A percentile compares a stretch with the other conserved stretches of the same genome.
These are phyloP conservation scores for Eucalyptus caleyi DNA, from an alignment of 345 rosid species.

Conservation along the genomic window DNA sequence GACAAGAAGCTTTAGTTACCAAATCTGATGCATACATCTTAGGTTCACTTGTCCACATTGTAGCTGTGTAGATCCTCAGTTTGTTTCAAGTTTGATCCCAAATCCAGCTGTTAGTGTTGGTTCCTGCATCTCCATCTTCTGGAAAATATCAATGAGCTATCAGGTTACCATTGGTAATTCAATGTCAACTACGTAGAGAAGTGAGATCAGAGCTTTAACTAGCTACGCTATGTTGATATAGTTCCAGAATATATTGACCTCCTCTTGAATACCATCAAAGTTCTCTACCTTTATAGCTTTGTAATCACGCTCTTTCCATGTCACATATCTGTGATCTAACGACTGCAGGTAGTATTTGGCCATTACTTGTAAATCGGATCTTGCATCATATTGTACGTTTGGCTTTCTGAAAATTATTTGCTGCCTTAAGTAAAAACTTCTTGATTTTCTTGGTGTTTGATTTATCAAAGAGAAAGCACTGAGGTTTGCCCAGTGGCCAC, in stretches of 20 bases:
- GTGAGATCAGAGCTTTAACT: not conserved
- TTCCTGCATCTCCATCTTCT: not conserved
- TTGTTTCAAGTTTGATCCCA: not conserved
- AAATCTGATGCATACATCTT: not conserved
- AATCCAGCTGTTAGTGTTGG: not conserved
- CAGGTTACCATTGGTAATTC: not conserved
- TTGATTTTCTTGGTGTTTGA: not conserved
- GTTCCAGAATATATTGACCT: not conserved
- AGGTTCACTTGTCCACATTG: not conserved
- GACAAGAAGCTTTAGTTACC: not conserved
- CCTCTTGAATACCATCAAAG: not conserved
- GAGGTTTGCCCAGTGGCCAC: too few species aligned
- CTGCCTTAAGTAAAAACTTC: not conserved
- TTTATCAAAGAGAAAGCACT: not conserved
- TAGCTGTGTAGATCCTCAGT: not conserved
- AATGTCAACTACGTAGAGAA: not conserved
- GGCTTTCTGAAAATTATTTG: not conserved
- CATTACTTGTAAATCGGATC: not conserved
- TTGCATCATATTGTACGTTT: not conserved
- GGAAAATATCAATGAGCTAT: not conserved
- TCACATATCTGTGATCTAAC: not conserved
- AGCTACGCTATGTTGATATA: not conserved
- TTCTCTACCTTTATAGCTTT: not conserved
- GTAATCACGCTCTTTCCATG: not conserved
- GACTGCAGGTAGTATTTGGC: not conserved